Evolutionary conservation across 176 grass and related monocot genomes (phyloP).

Genomic region (Raddia distichophylla): DNA sequence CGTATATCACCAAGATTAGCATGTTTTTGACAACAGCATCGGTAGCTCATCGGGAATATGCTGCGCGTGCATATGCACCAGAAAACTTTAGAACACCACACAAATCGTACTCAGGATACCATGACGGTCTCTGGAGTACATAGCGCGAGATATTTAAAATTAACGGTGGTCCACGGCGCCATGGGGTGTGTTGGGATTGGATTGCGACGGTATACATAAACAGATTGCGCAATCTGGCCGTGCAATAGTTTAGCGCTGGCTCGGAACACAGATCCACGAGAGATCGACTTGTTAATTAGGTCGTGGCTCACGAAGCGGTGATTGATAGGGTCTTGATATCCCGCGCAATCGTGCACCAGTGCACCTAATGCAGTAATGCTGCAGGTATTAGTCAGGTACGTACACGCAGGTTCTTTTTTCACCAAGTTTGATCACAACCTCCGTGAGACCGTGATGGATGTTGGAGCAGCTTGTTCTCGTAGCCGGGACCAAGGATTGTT

Average conservation of each 20-base stretch:
- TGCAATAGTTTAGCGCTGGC: neutral
- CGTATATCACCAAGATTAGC: no score
- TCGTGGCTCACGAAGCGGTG: neutral
- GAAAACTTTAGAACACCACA: no score
- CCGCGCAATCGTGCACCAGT: neutral
- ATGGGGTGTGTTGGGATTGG: conserved; percentile 17
- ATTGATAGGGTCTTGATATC: neutral
- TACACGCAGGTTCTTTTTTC: neutral
- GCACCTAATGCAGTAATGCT: neutral
- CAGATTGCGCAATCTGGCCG: conserved; percentile 6
- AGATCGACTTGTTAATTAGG: conserved; percentile 30
- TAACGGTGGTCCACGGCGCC: neutral
- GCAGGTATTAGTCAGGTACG: neutral
- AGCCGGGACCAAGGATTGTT: neutral
- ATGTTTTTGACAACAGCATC: no score
- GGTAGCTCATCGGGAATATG: no score
- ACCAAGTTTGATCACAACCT: neutral
- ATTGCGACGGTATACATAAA: neutral
- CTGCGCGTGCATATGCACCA: no score
- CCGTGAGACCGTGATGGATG: neutral
- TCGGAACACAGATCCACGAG: conserved; percentile 15
- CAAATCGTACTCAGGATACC: no score
- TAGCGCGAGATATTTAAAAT: no score
- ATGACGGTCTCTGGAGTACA: no score
- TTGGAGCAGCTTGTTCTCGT: neutral